These are phyloP conservation scores for Calendula officinalis DNA, from an alignment of 129 eudicot species.

Conservation along the genomic window DNA sequence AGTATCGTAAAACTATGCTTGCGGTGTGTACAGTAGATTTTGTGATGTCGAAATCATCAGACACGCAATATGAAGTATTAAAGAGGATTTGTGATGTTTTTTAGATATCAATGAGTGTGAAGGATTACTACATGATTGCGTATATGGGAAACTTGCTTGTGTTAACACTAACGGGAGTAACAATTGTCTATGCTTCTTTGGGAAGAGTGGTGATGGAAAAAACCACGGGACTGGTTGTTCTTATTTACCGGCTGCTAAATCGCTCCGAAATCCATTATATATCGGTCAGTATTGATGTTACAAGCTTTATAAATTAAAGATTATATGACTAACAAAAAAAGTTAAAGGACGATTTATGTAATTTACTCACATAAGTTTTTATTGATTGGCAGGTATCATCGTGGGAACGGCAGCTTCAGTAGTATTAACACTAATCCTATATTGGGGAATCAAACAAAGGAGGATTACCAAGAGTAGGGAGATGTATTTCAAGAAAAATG, in stretches of 20 bases:
- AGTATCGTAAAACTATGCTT: too few relatives aligned
- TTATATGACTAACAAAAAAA: too few relatives aligned
- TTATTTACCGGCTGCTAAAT: background rate
- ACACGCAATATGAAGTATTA: too few relatives aligned
- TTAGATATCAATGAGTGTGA: conserved; percentile 25
- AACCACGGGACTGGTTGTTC: conserved; percentile 12
- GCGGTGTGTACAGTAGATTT: too few relatives aligned
- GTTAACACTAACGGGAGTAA: conserved; percentile 18
- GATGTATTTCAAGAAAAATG: conserved; percentile 29
- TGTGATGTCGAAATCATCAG: too few relatives aligned
- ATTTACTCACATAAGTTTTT: background rate
- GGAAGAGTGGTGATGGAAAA: conserved; percentile 20
- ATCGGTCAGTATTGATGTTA: background rate
- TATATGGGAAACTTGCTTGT: conserved; percentile 7
- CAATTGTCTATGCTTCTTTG: conserved; percentile 17
- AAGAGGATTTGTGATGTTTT: too few relatives aligned
- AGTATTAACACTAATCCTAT: conserved; percentile 14
- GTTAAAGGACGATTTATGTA: background rate
- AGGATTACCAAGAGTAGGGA: conserved; percentile 19
- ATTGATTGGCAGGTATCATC: conserved; percentile 4
- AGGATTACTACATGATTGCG: background rate
- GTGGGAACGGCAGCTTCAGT: conserved; percentile 10
- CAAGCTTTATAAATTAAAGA: too few relatives aligned
- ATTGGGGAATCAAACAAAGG: conserved; percentile 21
- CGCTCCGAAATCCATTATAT: background rate